phyloP scores from a whole-genome alignment of 2,329 filamentous ascomycete genomes.

The Calycina herbarum region DNA sequence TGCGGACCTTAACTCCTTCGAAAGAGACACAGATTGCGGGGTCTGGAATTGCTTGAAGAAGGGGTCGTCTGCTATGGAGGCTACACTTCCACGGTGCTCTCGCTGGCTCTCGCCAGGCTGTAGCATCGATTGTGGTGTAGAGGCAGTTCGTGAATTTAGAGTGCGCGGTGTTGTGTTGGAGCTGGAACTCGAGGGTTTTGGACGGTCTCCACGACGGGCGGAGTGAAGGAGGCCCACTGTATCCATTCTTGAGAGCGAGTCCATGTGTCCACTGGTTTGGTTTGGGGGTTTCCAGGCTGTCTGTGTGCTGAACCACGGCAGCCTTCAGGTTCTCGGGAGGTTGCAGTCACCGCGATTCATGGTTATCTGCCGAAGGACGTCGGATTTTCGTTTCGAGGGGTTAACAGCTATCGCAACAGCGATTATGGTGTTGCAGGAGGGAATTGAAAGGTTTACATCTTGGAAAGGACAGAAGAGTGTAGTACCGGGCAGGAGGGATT shows the following conservation, averaged over 20 bases:
- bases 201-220: slow-evolving; percentile 5
- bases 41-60: slow-evolving; percentile 52
- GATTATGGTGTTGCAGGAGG: background rate
- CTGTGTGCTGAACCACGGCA: background rate
- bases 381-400: background rate
- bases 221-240: slow-evolving; percentile 16
- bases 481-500: too few species aligned
- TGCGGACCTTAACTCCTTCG: slow-evolving; percentile 36
- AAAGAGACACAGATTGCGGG: slow-evolving; percentile 37
- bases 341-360: background rate
- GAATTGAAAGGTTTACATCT: background rate
- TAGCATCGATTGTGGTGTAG: slow-evolving; percentile 6
- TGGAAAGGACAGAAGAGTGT: too few species aligned
- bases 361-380: background rate
- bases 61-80: slow-evolving; percentile 56
- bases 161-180: slow-evolving; percentile 20
- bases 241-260: slow-evolving; percentile 16
- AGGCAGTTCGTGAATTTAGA: slow-evolving; percentile 12
- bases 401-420: background rate
- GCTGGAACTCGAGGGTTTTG: slow-evolving; percentile 16
- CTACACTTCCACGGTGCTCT: slow-evolving; percentile 47
- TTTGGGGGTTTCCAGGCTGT: background rate
- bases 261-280: background rate
- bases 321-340: slow-evolving; percentile 8
- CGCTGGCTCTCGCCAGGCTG: slow-evolving; percentile 29